Conservation (phyloP, 495 filamentous ascomycete species). For the Beverwykella pulmonaria region DNA sequence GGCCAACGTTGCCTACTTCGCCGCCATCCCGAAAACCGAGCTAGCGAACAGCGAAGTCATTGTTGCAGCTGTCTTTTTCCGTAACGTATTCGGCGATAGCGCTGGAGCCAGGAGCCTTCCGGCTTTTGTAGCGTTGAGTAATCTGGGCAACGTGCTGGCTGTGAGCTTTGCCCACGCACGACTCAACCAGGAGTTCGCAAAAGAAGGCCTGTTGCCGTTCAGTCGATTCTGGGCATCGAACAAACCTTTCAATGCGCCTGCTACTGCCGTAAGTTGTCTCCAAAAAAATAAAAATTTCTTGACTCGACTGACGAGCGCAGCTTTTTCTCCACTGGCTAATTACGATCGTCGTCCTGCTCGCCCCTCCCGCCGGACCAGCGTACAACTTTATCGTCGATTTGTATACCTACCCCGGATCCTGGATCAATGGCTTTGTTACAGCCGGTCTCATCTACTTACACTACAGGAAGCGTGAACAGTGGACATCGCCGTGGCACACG, state of each 20-base stretch:
- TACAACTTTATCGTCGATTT: slow-evolving; percentile 54
- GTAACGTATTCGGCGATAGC: slow-evolving; percentile 35
- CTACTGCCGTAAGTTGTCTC: slow-evolving; percentile 28
- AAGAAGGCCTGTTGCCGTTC: slow-evolving; percentile 29
- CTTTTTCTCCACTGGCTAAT: slow-evolving; percentile 54
- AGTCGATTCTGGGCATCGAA: slow-evolving; percentile 36
- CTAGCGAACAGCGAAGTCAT: slow-evolving; percentile 35
- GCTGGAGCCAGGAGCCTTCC: slow-evolving; percentile 30
- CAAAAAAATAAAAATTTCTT: background rate
- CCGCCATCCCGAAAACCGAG: slow-evolving; percentile 28
- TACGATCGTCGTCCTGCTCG: slow-evolving; percentile 52
- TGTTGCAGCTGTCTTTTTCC: slow-evolving; percentile 34
- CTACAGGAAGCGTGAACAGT: slow-evolving; percentile 47
- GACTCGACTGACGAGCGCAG: slow-evolving; percentile 25
- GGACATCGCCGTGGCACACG: slow-evolving; percentile 49
- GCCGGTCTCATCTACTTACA: slow-evolving; percentile 57
- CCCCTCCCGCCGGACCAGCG: slow-evolving; percentile 50
- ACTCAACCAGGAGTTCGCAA: slow-evolving; percentile 35
- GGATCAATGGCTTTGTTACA: slow-evolving; percentile 56
- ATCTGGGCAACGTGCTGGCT: slow-evolving; percentile 34
- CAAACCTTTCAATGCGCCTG: slow-evolving; percentile 34
- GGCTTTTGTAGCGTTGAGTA: slow-evolving; percentile 34
- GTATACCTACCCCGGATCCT: slow-evolving; percentile 58
- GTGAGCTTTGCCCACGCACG: slow-evolving; percentile 35
- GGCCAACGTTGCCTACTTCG: slow-evolving; percentile 36